Conservation (phyloP, 2,329 filamentous ascomycete genomes). For the Epichloe glyceriae region DNA sequence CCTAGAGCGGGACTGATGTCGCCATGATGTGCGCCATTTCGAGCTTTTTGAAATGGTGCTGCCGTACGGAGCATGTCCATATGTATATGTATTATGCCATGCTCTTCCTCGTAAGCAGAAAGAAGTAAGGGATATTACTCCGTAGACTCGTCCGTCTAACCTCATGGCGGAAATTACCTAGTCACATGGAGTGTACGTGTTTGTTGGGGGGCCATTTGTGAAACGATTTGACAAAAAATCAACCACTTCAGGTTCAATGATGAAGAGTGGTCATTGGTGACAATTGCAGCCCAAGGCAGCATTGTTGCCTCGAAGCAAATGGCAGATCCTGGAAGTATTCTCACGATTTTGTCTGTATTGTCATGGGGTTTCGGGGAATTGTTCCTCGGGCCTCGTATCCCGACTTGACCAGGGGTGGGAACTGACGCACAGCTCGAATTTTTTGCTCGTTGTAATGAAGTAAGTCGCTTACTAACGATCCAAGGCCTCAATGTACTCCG, state of each 20-base stretch:
- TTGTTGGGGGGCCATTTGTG: background rate
- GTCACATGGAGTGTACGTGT: too few species aligned
- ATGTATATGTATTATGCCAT: too few species aligned
- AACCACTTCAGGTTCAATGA: background rate
- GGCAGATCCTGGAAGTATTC: background rate
- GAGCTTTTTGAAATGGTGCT: background rate
- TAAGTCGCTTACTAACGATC: too few species aligned
- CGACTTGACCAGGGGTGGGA: background rate
- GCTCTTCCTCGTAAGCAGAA: slow-evolving; percentile 10
- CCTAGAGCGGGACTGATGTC: slow-evolving; percentile 21
- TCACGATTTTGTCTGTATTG: background rate
- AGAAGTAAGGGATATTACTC: background rate
- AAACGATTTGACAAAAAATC: background rate
- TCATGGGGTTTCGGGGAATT: background rate
- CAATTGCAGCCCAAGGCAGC: background rate
- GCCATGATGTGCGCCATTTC: background rate
- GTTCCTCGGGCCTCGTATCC: background rate
- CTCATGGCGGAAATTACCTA: background rate
- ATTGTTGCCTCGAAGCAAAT: background rate
- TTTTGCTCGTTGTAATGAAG: background rate
- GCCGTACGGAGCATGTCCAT: too few species aligned
- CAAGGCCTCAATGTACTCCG: too few species aligned
- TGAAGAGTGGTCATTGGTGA: background rate
- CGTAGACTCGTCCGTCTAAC: background rate
- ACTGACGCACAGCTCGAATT: background rate